These are phyloP conservation scores for Yamadazyma membranifaciens DNA, from an alignment of 1,139 yeast genomes.

Conservation along the genomic window DNA sequence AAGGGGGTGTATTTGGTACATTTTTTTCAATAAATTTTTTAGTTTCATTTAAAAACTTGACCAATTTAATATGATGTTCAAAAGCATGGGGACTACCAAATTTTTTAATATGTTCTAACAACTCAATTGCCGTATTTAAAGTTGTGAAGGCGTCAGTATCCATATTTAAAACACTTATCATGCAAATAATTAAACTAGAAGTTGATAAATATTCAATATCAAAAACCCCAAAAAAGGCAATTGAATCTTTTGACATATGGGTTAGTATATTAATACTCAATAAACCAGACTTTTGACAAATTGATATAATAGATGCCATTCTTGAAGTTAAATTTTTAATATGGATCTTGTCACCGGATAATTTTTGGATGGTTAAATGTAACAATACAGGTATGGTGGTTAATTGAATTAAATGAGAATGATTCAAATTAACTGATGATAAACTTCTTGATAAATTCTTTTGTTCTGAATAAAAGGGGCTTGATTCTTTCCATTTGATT, in stretches of 20 bases:
- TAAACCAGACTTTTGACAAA: slow-evolving; percentile 7
- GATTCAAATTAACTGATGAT: slow-evolving; percentile 5
- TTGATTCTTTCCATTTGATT: slow-evolving; percentile 9
- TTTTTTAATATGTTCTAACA: slow-evolving; percentile 6
- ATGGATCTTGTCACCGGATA: slow-evolving; percentile 3
- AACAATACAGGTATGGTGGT: slow-evolving; percentile 7
- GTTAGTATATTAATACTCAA: slow-evolving; percentile 7
- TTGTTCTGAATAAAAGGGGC: slow-evolving; percentile 6
- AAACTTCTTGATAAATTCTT: slow-evolving; percentile 1
- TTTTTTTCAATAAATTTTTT: slow-evolving; percentile 5
- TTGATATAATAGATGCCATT: slow-evolving; percentile 7
- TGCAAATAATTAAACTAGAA: slow-evolving; percentile 6
- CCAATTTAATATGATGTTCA: slow-evolving; percentile 5
- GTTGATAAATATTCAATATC: slow-evolving; percentile 9
- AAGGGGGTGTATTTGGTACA: not conserved
- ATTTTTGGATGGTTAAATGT: slow-evolving; percentile 5
- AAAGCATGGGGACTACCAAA: slow-evolving; percentile 7
- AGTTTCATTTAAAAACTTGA: slow-evolving; percentile 4
- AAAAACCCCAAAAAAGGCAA: slow-evolving; percentile 6
- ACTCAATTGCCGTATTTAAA: slow-evolving; percentile 3
- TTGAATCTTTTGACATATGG: slow-evolving; percentile 6
- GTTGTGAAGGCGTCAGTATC: slow-evolving; percentile 5
- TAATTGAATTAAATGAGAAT: slow-evolving; percentile 9
- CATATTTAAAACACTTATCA: slow-evolving; percentile 6
- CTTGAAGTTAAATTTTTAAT: slow-evolving; percentile 1